These are phyloP conservation scores for Colletotrichum paranaense DNA, from an alignment of 2,329 filamentous ascomycete genomes.

Conservation along the genomic window DNA sequence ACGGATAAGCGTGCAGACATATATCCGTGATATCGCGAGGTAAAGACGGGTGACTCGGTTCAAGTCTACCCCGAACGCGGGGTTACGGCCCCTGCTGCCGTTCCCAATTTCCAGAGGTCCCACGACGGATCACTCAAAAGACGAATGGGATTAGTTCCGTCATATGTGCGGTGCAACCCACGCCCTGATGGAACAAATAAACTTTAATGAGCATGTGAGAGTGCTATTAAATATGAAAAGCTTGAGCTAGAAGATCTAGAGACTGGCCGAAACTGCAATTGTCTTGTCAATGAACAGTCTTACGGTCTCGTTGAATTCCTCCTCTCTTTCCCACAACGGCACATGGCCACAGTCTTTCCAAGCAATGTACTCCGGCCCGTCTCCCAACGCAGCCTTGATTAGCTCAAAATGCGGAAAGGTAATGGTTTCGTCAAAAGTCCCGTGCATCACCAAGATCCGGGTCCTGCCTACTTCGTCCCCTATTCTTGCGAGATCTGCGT, in stretches of 20 bases:
- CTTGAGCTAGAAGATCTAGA: not conserved
- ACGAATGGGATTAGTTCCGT: not conserved
- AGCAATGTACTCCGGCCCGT: conserved; percentile 15
- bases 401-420: conserved; percentile 17
- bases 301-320: conserved; percentile 3
- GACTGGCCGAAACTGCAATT: not conserved
- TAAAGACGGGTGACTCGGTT: not conserved
- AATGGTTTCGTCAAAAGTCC: conserved; percentile 13
- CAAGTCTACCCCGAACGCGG: conserved; percentile 7
- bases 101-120: not conserved
- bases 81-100: not conserved
- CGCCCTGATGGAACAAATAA: not conserved
- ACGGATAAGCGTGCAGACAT: not conserved
- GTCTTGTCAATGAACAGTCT: not conserved
- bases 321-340: conserved; percentile 11
- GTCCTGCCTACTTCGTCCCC: conserved; percentile 5
- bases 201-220: not conserved
- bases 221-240: not conserved
- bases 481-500: conserved; percentile 11
- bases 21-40: not conserved
- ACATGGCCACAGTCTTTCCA: conserved; percentile 19
- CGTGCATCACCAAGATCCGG: conserved; percentile 23
- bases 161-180: not conserved
- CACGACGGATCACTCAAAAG: not conserved
- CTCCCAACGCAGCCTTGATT: conserved; percentile 9